Conservation (phyloP, 2,329 filamentous ascomycete species). For the Eurotiales sp. region DNA sequence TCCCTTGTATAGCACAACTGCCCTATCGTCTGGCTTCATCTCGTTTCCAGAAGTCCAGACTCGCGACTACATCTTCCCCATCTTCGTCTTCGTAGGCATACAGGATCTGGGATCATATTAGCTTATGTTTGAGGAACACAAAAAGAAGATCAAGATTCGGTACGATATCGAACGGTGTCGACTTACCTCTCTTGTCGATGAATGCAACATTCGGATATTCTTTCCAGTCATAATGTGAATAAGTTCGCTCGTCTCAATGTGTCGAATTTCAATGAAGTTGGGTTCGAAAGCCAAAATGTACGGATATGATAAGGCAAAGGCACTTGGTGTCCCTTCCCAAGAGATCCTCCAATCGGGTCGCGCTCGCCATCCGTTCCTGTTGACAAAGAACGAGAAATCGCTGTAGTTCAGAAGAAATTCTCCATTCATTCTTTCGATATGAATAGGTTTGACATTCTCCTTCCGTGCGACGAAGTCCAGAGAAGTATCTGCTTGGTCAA, state of each 20-base stretch:
- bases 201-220: slow-evolving; percentile 96
- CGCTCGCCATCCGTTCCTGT: slow-evolving; percentile 95
- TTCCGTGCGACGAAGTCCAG: slow-evolving; percentile 94
- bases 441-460: slow-evolving; percentile 89
- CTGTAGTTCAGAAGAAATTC: slow-evolving; percentile 98
- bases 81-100: slow-evolving; percentile 96
- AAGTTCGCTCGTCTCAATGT: slow-evolving; percentile 85
- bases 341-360: slow-evolving; percentile 95
- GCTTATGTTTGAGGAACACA: slow-evolving; percentile 22
- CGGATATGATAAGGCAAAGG: slow-evolving; percentile 90
- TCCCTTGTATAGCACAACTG: slow-evolving; percentile 11
- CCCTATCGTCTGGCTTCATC: slow-evolving; percentile 19
- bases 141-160: slow-evolving; percentile 9
- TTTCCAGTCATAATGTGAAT: slow-evolving; percentile 95
- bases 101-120: slow-evolving; percentile 63
- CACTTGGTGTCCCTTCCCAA: slow-evolving; percentile 91
- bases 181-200: slow-evolving; percentile 89
- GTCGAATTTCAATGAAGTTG: slow-evolving; percentile 93
- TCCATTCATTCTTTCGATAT: slow-evolving; percentile 94
- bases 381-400: slow-evolving; percentile 99
- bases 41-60: slow-evolving; percentile 94
- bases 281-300: slow-evolving; percentile 97
- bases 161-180: background rate
- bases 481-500: slow-evolving; percentile 96
- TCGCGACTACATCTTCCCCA: slow-evolving; percentile 89